Conservation (phyloP, 2,329 filamentous ascomycete genomes). For the Rhinocladiella similis region DNA sequence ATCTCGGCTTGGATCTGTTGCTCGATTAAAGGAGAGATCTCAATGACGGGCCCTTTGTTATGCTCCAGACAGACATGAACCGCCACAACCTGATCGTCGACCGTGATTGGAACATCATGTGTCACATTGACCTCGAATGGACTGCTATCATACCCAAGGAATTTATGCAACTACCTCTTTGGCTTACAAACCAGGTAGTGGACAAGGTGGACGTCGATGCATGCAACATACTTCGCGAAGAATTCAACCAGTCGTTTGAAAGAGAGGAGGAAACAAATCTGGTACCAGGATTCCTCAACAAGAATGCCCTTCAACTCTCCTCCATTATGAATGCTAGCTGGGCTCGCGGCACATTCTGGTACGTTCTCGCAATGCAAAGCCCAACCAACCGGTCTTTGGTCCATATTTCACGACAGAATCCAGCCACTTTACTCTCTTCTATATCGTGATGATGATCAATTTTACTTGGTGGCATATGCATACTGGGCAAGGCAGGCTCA, state of each 20-base stretch:
- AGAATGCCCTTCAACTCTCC: background rate
- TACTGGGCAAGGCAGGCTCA: background rate
- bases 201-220: background rate
- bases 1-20: no score
- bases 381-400: background rate
- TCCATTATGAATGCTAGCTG: background rate
- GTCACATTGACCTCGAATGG: conserved; percentile 33
- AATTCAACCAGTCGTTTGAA: background rate
- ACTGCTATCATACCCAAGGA: conserved; percentile 30
- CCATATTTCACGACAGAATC: background rate
- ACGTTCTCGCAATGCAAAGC: background rate
- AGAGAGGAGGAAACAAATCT: background rate
- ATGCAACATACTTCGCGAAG: background rate
- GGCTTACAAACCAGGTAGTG: background rate
- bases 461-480: background rate
- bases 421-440: background rate
- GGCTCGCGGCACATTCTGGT: background rate
- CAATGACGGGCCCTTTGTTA: conserved; percentile 38
- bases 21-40: no score
- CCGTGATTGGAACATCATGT: conserved; percentile 31
- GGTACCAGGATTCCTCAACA: no score
- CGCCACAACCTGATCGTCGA: conserved; percentile 36
- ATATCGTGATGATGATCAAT: background rate
- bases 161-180: background rate
- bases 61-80: conserved; percentile 43